Conservation (phyloP, 805 yeast species). For the Cyberlindnera xishuangbannaensis region DNA sequence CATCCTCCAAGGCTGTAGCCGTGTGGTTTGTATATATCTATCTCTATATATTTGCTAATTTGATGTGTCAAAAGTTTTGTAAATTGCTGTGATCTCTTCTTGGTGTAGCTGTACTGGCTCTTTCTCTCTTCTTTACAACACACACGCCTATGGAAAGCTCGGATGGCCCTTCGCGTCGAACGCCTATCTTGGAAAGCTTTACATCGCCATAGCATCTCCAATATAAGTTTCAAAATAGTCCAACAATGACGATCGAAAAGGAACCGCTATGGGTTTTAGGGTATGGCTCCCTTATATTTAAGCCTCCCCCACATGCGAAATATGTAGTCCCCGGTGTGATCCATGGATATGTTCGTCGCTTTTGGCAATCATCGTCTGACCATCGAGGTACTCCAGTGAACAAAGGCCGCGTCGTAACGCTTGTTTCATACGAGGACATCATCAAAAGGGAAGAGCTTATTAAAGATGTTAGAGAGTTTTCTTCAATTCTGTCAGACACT, state of each 20-base stretch:
- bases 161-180: no score
- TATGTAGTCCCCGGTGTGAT: constrained; percentile 66
- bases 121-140: no score
- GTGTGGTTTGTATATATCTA: constrained; percentile 71
- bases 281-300: constrained; percentile 83
- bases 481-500: constrained; percentile 15
- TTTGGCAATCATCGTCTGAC: constrained; percentile 89
- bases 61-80: no score
- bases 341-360: constrained; percentile 71
- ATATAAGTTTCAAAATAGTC: no score
- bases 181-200: no score
- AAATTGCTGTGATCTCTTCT: no score
- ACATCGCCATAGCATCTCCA: no score
- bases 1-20: no score
- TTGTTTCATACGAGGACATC: constrained; percentile 56
- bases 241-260: constrained; percentile 13
- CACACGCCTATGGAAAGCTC: no score
- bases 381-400: constrained; percentile 81
- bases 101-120: no score
- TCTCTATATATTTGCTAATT: no score
- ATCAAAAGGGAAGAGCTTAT: constrained; percentile 35
- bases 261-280: constrained; percentile 76
- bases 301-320: constrained; percentile 75
- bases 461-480: constrained; percentile 33
- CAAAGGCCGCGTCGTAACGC: constrained; percentile 90